These are phyloP conservation scores for Vitis hybrid DNA, from an alignment of 177 flowering plant genomes.

Conservation along the genomic window DNA sequence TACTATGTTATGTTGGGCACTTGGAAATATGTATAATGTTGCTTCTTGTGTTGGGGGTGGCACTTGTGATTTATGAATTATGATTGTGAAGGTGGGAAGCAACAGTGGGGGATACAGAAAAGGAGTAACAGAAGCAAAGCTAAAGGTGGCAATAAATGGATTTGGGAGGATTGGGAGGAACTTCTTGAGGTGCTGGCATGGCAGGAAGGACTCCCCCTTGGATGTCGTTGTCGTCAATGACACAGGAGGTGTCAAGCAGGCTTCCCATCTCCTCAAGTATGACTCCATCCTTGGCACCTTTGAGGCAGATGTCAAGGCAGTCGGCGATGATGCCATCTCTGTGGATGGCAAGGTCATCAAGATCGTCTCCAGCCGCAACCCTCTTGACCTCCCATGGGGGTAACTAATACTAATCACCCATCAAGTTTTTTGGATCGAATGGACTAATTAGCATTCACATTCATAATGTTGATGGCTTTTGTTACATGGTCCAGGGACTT, in stretches of 20 bases:
- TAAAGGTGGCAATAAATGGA: slow-evolving; percentile 96
- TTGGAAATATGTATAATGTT: too few relatives aligned
- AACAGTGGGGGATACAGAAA: too few relatives aligned
- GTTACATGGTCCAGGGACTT: slow-evolving; percentile 39
- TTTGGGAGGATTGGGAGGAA: slow-evolving; percentile 97
- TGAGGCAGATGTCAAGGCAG: slow-evolving; percentile 92
- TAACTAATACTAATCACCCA: too few relatives aligned
- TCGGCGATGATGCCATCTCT: slow-evolving; percentile 63
- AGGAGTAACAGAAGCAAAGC: slow-evolving; percentile 74
- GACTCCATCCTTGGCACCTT: slow-evolving; percentile 98
- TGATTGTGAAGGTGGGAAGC: too few relatives aligned
- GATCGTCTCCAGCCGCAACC: slow-evolving; percentile 89
- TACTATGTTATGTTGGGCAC: too few relatives aligned
- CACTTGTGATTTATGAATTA: too few relatives aligned
- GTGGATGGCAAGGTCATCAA: slow-evolving; percentile 90
- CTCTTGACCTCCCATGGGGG: slow-evolving; percentile 81
- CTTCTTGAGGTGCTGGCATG: slow-evolving; percentile 99
- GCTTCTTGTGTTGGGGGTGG: too few relatives aligned
- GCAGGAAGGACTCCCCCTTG: slow-evolving; percentile 83
- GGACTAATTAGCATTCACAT: too few relatives aligned
- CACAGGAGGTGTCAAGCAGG: slow-evolving; percentile 97
- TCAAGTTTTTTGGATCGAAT: too few relatives aligned
- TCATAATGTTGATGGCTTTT: too few relatives aligned
- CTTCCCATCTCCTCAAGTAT: slow-evolving; percentile 98
- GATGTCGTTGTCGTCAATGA: slow-evolving; percentile 93